Evolutionary conservation across 2,329 filamentous ascomycete species (phyloP).

Genomic region (Pseudogymnoascus sp.): DNA sequence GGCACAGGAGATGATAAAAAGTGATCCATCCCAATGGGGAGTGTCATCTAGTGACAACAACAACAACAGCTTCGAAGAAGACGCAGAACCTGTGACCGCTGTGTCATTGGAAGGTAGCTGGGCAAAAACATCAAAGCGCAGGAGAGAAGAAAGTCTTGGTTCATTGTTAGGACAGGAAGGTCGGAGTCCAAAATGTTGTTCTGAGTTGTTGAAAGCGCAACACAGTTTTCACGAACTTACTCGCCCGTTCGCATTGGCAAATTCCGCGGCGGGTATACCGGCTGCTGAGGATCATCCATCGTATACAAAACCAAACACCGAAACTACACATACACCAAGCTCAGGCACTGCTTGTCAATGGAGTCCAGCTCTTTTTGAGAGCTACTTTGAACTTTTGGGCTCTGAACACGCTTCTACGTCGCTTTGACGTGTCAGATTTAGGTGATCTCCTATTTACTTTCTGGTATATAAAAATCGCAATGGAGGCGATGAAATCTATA

Average conservation of each 20-base stretch:
- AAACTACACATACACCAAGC: slow-evolving; percentile 4
- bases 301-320: slow-evolving; percentile 4
- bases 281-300: background rate
- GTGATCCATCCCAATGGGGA: slow-evolving; percentile 2
- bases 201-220: background rate
- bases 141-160: slow-evolving; percentile 4
- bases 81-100: background rate
- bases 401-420: slow-evolving; percentile 9
- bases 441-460: too few relatives aligned
- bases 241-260: slow-evolving; percentile 7
- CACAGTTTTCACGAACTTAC: background rate
- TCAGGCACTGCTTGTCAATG: slow-evolving; percentile 8
- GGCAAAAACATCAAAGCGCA: slow-evolving; percentile 1
- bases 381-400: slow-evolving; percentile 9
- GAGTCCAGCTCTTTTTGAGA: slow-evolving; percentile 2
- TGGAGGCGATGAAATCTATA: too few relatives aligned
- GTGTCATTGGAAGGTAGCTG: slow-evolving; percentile 2
- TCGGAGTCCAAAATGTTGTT: slow-evolving; percentile 8
- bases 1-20: slow-evolving; percentile 9
- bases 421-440: background rate
- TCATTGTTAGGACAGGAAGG: background rate
- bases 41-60: background rate
- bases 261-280: background rate
- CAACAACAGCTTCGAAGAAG: background rate
- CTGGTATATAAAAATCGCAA: too few relatives aligned